Base-by-base conservation (phyloP, 73 alveolate genomes). In the Uronychia binucleata region DNA sequence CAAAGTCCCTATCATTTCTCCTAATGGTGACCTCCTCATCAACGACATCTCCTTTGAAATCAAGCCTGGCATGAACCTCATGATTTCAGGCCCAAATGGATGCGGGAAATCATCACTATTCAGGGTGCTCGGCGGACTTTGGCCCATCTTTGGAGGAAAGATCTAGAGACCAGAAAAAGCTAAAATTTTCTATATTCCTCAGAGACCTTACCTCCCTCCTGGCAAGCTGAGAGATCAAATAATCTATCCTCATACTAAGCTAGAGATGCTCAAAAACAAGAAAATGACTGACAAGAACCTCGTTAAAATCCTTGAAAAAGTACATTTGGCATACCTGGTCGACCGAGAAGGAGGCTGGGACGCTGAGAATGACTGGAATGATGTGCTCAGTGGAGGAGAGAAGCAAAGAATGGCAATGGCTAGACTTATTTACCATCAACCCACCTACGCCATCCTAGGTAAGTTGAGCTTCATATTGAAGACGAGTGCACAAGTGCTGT, bases 401-500 rank as follows among this genome's bases (percentile, higher is more conserved):
- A 95, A 96, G 79, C 97, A 96, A 88, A 88, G 98, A 88, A 94
- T 96, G 35, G 99, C 99, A 77, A 96, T 96, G 98, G 98, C 98
- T 34, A 91, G 99, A 83, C 87, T 96, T 57, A 88, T 95, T 93
- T 96, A 96, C 79, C 99, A 96, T 92, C 93, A 79, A 83, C 99
- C 99, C 33, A 83, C 89, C 29, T 95, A 93, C 76, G 99, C 99
- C 8, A 95, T 96, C 32, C 82, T 95, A 59, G 67, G 67, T 46
- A 46, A 46, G 67, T 11, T 11, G 19, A 19, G 5, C 67, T 11
- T 11, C 19, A 19, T 11, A 5, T 19, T 46, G 67, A 11, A 46
- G 99, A 96, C 80, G 99, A 96, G 58, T 96, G 99, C 90, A 96
- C 99, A 8, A 86, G 97, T 82, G 97, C 98, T 30, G 98, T 96